Evolutionary conservation across 202 grass and related monocot species (phyloP), one percentile per base, ranked within the genome.

Genomic region (Saccharum hybrid): DNA sequence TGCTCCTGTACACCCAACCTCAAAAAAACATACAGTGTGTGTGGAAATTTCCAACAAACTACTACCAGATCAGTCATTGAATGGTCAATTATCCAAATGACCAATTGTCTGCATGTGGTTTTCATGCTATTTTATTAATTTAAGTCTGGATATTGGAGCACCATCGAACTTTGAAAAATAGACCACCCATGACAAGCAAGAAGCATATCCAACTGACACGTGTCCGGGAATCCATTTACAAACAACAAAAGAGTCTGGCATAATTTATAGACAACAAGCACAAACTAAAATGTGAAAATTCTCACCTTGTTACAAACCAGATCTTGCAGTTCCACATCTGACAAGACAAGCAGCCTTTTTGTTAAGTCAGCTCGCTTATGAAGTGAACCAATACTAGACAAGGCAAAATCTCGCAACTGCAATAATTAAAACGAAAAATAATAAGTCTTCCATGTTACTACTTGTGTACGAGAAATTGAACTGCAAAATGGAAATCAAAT

Each of bases 301-400:
- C 68, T 74, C 61, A 99, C 96, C 93, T 89, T 99, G 60, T 92
- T 88, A 87, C 96, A 99, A 86, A 96, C 89, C 73, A 99, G 83
- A 74, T 92, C 89, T 68, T 79, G 86, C 40, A 99, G 79, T 84
- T 96, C 93, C 66, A 86, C 76, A 57, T 94, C 89, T 26, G 96
- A 96, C 66, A 99, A 87, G 66, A 94, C 84, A 84, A 93, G 89
- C 73, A 99, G 78, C 74, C 92, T 99, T 88, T 99, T 99, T 63
- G 79, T 78, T 75, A 99, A 86, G 85, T 99, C 93, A 76, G 86
- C 89, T 68, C 93, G 96, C 69, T 96, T 99, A 75, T 99, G 87
- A 43, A 99, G 94, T 77, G 96, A 85, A 92, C 96, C 91, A 84
- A 99, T 99, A 74, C 93, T 96, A 88, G 80, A 99, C 72, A 92